Conservation (phyloP, 257 asterid genomes). For the Rauvolfia tetraphylla region DNA sequence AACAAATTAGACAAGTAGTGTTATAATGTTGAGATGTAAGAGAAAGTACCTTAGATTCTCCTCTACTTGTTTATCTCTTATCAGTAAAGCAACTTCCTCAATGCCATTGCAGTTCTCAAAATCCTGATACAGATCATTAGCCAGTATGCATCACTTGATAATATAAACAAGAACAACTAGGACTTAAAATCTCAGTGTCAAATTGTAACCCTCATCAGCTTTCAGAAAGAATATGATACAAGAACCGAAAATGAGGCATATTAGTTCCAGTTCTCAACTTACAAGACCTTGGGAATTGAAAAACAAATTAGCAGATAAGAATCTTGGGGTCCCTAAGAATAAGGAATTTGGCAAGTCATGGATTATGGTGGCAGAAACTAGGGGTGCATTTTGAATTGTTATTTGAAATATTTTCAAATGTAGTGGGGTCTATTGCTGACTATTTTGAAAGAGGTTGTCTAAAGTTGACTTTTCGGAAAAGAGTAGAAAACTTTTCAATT, state of each 20-base stretch:
- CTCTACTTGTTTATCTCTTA: slow-evolving; percentile 73
- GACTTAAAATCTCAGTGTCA: background rate
- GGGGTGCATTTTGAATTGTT: no score
- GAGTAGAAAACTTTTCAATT: no score
- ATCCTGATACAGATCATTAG: slow-evolving; percentile 46
- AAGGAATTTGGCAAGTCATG: background rate
- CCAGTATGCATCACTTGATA: background rate
- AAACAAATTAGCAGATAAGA: background rate
- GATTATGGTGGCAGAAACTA: background rate
- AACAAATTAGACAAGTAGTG: background rate
- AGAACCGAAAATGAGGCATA: background rate
- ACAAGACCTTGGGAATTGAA: background rate
- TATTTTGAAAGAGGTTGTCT: no score
- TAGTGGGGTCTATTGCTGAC: no score
- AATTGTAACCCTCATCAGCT: background rate
- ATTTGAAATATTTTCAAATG: no score
- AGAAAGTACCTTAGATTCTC: slow-evolving; percentile 64
- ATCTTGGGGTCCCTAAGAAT: background rate
- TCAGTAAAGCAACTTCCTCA: slow-evolving; percentile 80
- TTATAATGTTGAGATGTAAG: background rate
- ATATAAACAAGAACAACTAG: background rate
- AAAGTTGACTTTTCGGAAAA: no score
- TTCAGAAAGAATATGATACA: background rate
- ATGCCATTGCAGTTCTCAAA: slow-evolving; percentile 91
- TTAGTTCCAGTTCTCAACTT: background rate